Base-by-base conservation (phyloP, 768 basidiomycete genomes). In the Mycena galopus region DNA sequence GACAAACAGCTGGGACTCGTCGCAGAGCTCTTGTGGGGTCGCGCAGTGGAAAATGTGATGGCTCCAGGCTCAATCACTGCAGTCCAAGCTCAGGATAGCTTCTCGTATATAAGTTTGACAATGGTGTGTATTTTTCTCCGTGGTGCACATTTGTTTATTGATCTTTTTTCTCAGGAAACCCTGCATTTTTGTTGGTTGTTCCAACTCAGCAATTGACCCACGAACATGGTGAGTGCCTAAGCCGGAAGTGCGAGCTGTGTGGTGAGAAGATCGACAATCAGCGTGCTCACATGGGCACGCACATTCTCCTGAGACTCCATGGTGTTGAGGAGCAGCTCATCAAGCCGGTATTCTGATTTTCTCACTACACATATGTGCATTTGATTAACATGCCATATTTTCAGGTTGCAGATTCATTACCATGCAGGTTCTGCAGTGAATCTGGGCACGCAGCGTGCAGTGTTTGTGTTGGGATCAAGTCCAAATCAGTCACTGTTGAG, bases 1-100 rank as follows among this genome's bases (percentile, higher is more conserved):
- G 70, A 71, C 47, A 42, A 33, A 51, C 53, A 51, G 17, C 5
- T 71, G 29, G 70, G 64, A 1, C 12, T 63, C 4, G 57, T 42
- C 1, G 14, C 23, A 8, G 69, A 64, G 56, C 17, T 65, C 10
- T n/a, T 71, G 2, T 71, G 69, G 69, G 53, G 23, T 19, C 44
- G 29, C 7, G 50, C 56, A 3, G 23, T 60, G 5, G 47, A 58
- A 23, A 51, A 59, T 27, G 55, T 53, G 1, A 23, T 65, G 2
- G 2, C 29, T 4, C 25, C 64, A 3, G 51, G 19, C 3, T 27
- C 60, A 5, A 25, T 71, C 27, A 17, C 44, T 2, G n/a, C n/a
- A 16, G 69, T 65, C 3, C 53, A 59, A 9, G 12, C 16, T 2
- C 44, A 25, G 27, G 17, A 14, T 23, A 61, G 27, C 9, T 61